These are phyloP conservation scores for Madurella fahalii DNA, from an alignment of 2,329 filamentous ascomycete genomes.

Conservation along the genomic window DNA sequence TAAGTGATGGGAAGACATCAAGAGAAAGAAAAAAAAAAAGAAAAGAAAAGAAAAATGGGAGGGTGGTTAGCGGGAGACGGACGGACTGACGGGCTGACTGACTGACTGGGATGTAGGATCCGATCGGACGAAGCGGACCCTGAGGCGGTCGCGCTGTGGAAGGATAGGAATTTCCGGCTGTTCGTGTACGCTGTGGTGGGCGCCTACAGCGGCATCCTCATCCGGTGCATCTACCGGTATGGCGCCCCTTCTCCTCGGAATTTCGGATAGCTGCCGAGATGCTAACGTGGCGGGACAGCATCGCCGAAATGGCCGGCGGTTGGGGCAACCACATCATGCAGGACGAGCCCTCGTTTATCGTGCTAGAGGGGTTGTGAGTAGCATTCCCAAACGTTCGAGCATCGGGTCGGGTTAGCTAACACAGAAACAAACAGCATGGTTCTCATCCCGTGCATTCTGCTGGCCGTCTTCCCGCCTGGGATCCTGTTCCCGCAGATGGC, in stretches of 20 bases:
- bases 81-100: too few species aligned
- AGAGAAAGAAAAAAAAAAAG: too few species aligned
- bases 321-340: slow-evolving; percentile 63
- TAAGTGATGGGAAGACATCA: slow-evolving; percentile 6
- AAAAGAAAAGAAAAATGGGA: too few species aligned
- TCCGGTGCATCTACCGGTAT: slow-evolving; percentile 53
- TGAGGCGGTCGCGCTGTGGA: slow-evolving; percentile 38
- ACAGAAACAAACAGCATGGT: slow-evolving; percentile 38
- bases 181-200: slow-evolving; percentile 43
- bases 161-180: slow-evolving; percentile 38
- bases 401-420: too few species aligned
- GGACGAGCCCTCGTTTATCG: slow-evolving; percentile 55
- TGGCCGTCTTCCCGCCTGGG: slow-evolving; percentile 52
- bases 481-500: slow-evolving; percentile 54
- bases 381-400: not conserved
- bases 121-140: slow-evolving; percentile 28
- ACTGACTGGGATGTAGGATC: slow-evolving; percentile 28
- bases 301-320: slow-evolving; percentile 60
- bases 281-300: slow-evolving; percentile 35
- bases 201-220: slow-evolving; percentile 44
- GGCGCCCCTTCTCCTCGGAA: slow-evolving; percentile 18
- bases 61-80: too few species aligned
- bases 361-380: slow-evolving; percentile 51
- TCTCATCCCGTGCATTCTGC: slow-evolving; percentile 44
- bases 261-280: not conserved